Evolutionary conservation across 805 yeast genomes (phyloP), one percentile per base, ranked within the genome.

Genomic region (Wickerhamomyces tratensis): DNA sequence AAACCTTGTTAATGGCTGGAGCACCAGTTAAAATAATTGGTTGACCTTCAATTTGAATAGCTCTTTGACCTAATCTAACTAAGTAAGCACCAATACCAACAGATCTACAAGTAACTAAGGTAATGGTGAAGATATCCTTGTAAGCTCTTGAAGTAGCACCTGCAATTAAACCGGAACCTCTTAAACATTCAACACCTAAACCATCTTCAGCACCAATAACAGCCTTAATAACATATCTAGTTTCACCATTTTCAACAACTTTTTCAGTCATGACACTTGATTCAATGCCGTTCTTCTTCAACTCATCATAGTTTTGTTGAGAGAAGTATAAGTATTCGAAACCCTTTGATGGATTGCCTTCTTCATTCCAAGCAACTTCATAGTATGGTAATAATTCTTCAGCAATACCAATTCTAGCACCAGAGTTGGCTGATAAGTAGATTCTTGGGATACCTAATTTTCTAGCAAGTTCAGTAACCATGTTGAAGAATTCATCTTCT

Each of bases 81-180:
- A 93, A 74, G 62, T 93, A 93, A 38, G 99, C 99, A 72, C 99
- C 99, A 64, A 93, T 93, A 82, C 99, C 99, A 57, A 93, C 99
- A 41, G 98, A 89, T 75, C 99, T 82, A 71, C 98, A 89, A n/a
- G 98, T 93, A 43, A 93, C 98, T 63, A 93, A 74, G n/a, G 98
- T 91, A 46, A 89, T 79, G 20, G 99, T 93, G 72, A 93, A 93
- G 49, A 93, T 93, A 61, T 93, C 99, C 63, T 86, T 85, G 77
- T 93, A 93, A 20, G 98, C 98, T 63, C 87, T 82, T 11, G 97
- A 86, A 39, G 99, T 93, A 29, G 95, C 96, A 67, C 99, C 99
- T 25, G 99, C 99, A 68, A 93, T 93, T 59, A 93, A 74, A 69
- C 98, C 99, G 43, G 98, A 91, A 35, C 99, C 99, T 68, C 82